Evolutionary conservation across 441 rosid genomes (phyloP).

Genomic region (Hura crepitans): DNA sequence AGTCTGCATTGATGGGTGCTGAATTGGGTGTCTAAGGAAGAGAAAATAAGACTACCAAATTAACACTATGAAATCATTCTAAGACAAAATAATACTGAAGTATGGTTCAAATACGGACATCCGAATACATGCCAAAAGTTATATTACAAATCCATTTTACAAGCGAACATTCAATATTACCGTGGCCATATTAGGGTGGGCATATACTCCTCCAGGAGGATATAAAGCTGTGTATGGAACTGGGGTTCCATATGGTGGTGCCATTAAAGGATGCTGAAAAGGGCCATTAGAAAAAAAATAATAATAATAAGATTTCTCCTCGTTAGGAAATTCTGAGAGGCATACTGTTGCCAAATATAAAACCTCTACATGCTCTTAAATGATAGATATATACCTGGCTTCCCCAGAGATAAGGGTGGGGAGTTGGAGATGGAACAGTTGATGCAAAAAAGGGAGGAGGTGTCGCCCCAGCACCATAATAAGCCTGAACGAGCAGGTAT

Average conservation of each 20-base stretch:
- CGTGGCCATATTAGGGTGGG: conserved; percentile 75
- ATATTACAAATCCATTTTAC: not conserved
- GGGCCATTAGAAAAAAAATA: conserved; percentile 12
- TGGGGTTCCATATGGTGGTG: conserved; percentile 92
- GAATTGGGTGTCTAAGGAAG: conserved; percentile 49
- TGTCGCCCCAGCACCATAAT: conserved; percentile 80
- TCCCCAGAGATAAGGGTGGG: conserved; percentile 91
- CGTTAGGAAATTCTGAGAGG: not conserved
- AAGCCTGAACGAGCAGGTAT: conserved; percentile 59
- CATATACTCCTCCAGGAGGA: conserved; percentile 88
- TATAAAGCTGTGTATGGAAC: conserved; percentile 89
- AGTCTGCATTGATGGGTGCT: conserved; percentile 43
- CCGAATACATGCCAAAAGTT: conserved; percentile 1
- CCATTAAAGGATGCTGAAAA: conserved; percentile 79
- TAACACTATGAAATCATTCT: not conserved
- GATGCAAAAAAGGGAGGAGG: conserved; percentile 85
- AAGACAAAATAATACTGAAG: not conserved
- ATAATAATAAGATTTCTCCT: conserved; percentile 18
- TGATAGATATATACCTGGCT: conserved; percentile 56
- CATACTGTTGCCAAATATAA: not conserved
- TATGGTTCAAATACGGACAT: not conserved
- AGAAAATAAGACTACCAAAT: conserved; percentile 10
- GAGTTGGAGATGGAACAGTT: conserved; percentile 80
- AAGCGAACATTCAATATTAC: conserved; percentile 36
- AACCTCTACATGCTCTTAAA: not conserved